Evolutionary conservation across 257 asterid species (phyloP).

Genomic region (Solanum gracilifrons): DNA sequence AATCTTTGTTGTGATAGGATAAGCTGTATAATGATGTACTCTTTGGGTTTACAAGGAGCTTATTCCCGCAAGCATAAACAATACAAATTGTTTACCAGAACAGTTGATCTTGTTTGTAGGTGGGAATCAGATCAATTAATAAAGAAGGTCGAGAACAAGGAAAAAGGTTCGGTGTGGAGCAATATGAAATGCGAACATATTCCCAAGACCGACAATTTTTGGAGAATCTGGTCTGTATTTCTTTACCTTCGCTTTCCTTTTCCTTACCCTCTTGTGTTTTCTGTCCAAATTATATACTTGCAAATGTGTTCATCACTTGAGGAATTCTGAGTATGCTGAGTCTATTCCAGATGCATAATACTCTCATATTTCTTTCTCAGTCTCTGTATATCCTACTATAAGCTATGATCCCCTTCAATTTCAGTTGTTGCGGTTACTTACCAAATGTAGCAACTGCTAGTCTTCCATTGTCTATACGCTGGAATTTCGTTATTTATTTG

Average conservation of each 20-base stretch:
- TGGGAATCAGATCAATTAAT: constrained; percentile 87
- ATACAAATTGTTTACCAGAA: neutral
- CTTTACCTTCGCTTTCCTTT: constrained; percentile 2
- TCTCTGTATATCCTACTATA: neutral
- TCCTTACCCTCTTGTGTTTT: neutral
- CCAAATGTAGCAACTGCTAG: neutral
- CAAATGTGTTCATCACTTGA: neutral
- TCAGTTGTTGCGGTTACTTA: neutral
- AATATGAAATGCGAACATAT: constrained; percentile 91
- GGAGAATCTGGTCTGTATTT: constrained; percentile 67
- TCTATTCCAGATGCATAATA: neutral
- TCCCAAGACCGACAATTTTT: constrained; percentile 59
- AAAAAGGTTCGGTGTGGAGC: constrained; percentile 95
- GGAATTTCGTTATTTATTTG: neutral
- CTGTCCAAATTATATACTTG: neutral
- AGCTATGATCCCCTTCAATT: neutral
- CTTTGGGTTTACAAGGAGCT: no score
- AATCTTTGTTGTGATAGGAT: no score
- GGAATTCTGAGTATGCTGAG: neutral
- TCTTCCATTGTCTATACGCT: neutral
- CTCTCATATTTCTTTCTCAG: neutral
- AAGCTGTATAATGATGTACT: no score
- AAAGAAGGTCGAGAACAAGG: constrained; percentile 98
- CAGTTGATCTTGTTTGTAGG: constrained; percentile 42
- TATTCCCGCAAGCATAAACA: neutral